Conservation (phyloP, 805 yeast genomes). For the Candida orba region DNA sequence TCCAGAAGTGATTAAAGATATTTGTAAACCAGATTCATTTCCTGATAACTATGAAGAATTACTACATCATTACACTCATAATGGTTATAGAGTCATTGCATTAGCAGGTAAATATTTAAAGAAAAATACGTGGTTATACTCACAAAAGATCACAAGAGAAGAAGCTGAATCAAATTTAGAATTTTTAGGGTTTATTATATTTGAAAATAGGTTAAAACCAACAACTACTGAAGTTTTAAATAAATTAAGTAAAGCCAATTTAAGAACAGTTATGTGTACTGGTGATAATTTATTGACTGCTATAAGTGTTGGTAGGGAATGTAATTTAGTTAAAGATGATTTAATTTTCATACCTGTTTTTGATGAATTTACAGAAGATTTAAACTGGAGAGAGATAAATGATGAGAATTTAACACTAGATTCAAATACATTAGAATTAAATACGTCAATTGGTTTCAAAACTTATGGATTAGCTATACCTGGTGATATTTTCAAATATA, state of each 20-base stretch:
- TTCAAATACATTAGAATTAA: conserved; percentile 50
- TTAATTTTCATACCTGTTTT: conserved; percentile 59
- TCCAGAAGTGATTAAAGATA: conserved; percentile 82
- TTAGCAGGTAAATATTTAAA: conserved; percentile 62
- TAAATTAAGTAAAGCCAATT: conserved; percentile 55
- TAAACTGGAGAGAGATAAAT: conserved; percentile 62
- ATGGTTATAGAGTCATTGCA: conserved; percentile 93
- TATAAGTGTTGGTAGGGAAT: conserved; percentile 83
- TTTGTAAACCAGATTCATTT: conserved; percentile 64
- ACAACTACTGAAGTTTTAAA: conserved; percentile 56
- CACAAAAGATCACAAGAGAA: conserved; percentile 49
- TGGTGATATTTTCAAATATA: conserved; percentile 82
- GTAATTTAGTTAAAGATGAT: conserved; percentile 50
- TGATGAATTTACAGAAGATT: conserved; percentile 26
- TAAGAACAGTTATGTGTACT: conserved; percentile 92
- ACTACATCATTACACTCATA: conserved; percentile 80
- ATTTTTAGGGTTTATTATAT: conserved; percentile 83
- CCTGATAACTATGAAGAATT: conserved; percentile 71
- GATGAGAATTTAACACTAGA: conserved; percentile 53
- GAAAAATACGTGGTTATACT: conserved; percentile 39
- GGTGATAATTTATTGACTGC: conserved; percentile 97
- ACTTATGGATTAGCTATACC: conserved; percentile 75
- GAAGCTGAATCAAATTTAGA: conserved; percentile 61
- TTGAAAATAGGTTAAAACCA: conserved; percentile 82
- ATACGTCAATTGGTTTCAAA: conserved; percentile 17